Conservation (phyloP, 1,139 yeast genomes). For the Kodamaea suecica region DNA sequence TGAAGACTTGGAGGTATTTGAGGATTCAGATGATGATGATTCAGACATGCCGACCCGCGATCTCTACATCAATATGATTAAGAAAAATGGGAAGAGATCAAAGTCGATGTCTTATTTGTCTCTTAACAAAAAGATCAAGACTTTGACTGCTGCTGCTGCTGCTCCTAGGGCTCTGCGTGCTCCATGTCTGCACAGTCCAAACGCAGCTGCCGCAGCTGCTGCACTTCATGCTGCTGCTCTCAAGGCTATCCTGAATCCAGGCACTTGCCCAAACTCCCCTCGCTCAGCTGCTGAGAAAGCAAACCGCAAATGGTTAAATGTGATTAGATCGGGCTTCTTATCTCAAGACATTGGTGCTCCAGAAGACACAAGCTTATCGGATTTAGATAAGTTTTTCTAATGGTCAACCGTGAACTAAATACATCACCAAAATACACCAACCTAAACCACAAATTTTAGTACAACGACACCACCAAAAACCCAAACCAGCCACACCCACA, state of each 20-base stretch:
- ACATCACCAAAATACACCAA: too few relatives aligned
- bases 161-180: constrained; percentile 74
- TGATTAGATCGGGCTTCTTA: constrained; percentile 69
- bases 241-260: constrained; percentile 41
- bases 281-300: constrained; percentile 16
- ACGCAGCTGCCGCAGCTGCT: constrained; percentile 71
- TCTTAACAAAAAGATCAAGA: constrained; percentile 48
- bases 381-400: constrained; percentile 62
- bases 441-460: too few relatives aligned
- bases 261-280: constrained; percentile 28
- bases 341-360: constrained; percentile 75
- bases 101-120: constrained; percentile 59
- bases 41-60: constrained; percentile 7
- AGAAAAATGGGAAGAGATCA: constrained; percentile 53
- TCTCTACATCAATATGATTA: constrained; percentile 24
- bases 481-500: too few relatives aligned
- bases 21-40: constrained; percentile 35
- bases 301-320: constrained; percentile 64
- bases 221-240: constrained; percentile 72
- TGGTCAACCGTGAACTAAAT: constrained; percentile 16
- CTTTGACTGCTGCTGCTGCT: constrained; percentile 75
- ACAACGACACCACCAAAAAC: too few relatives aligned
- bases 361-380: constrained; percentile 70
- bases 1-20: constrained; percentile 47
- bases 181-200: constrained; percentile 53